Evolutionary conservation across 139 green algal species (phyloP).

Genomic region (Micractinium sp.): DNA sequence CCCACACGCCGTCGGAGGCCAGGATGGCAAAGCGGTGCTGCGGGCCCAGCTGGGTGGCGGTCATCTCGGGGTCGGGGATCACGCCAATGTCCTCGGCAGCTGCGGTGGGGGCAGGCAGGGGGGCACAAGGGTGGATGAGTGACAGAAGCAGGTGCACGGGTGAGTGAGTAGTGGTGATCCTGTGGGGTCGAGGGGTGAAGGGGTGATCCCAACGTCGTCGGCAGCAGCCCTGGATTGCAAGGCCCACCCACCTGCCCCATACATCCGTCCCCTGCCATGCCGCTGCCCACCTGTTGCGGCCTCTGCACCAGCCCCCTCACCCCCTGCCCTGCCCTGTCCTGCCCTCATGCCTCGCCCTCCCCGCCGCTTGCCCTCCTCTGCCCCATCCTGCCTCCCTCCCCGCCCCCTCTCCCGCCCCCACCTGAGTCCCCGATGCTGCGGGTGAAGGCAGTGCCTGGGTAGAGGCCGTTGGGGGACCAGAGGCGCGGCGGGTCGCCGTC

Average conservation of each 20-base stretch:
- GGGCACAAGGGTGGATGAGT: not conserved
- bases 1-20: constrained; percentile 93
- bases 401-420: constrained; percentile 26
- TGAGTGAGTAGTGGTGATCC: too few relatives aligned
- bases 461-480: constrained; percentile 86
- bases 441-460: constrained; percentile 96
- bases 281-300: too few relatives aligned
- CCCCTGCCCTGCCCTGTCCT: too few relatives aligned
- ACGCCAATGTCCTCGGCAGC: constrained; percentile 93
- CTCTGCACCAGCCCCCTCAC: too few relatives aligned
- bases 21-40: constrained; percentile 87
- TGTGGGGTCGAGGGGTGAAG: too few relatives aligned
- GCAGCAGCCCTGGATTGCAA: not conserved
- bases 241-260: too few relatives aligned
- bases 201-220: not conserved
- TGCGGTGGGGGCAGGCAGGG: constrained; percentile 19
- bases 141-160: not conserved
- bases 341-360: too few relatives aligned
- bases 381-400: not conserved
- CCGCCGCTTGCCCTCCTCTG: too few relatives aligned
- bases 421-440: constrained; percentile 90
- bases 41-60: constrained; percentile 56
- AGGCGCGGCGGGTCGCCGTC: constrained; percentile 92
- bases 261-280: too few relatives aligned
- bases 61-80: constrained; percentile 88